Conservation (phyloP, 352 stramenopile genomes). For the Phytophthora gonapodyides region DNA sequence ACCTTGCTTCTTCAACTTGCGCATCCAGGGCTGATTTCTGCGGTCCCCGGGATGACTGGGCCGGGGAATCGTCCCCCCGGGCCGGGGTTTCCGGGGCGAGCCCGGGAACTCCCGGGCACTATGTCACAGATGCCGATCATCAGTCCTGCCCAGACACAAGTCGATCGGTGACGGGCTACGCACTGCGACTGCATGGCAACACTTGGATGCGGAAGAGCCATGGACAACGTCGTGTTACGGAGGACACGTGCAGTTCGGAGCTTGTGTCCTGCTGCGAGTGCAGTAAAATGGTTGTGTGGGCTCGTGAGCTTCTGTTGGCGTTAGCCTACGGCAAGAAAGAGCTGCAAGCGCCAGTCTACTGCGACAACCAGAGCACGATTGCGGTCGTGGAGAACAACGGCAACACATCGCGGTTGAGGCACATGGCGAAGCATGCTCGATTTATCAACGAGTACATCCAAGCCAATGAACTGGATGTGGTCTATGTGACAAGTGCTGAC, state of each 20-base stretch:
- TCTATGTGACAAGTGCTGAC: neutral
- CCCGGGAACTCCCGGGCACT: no score
- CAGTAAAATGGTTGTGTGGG: constrained; percentile 9
- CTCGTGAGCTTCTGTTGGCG: neutral
- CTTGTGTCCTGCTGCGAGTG: constrained; percentile 3
- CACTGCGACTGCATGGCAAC: constrained; percentile 3
- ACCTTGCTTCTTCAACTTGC: no score
- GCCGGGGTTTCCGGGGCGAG: no score
- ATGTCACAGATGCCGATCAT: constrained; percentile 10
- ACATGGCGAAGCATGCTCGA: constrained; percentile 8
- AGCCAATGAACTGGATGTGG: neutral
- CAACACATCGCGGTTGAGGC: constrained; percentile 5
- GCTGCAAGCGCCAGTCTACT: constrained; percentile 1
- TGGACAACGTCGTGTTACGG: neutral
- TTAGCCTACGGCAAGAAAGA: neutral
- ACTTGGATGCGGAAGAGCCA: constrained; percentile 10
- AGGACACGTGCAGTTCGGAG: constrained; percentile 8
- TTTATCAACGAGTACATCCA: constrained; percentile 10
- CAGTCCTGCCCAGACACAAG: constrained; percentile 5
- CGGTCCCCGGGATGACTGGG: no score
- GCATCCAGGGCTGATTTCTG: no score
- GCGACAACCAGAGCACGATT: constrained; percentile 15
- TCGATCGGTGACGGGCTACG: constrained; percentile 5
- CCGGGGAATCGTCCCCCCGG: no score
- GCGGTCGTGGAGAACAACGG: constrained; percentile 4